Conservation (phyloP, 2,329 filamentous ascomycete genomes). For the Talaromyces amestolkiae region DNA sequence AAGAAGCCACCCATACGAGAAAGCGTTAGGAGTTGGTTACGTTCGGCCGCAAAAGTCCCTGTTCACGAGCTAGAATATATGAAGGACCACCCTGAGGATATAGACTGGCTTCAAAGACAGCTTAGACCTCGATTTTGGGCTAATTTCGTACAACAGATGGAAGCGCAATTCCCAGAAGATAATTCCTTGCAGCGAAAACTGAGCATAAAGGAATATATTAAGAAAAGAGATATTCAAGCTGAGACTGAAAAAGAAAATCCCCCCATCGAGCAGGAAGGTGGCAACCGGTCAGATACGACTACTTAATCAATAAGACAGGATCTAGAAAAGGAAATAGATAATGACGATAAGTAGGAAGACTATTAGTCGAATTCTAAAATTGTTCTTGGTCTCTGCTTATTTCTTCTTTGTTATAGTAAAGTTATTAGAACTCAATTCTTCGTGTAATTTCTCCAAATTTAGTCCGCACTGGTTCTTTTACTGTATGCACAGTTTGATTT, state of each 20-base stretch:
- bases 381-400: no score
- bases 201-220: neutral
- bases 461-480: no score
- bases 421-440: no score
- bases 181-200: neutral
- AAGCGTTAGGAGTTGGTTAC: slow-evolving; percentile 1
- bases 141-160: slow-evolving; percentile 16
- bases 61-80: slow-evolving; percentile 15
- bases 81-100: slow-evolving; percentile 18
- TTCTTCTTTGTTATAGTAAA: no score
- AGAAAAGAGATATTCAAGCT: neutral
- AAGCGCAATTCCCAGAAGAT: slow-evolving; percentile 4
- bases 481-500: no score
- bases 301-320: neutral
- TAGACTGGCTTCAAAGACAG: slow-evolving; percentile 16
- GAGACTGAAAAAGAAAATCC: neutral
- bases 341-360: no score
- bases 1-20: neutral
- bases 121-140: slow-evolving; percentile 18
- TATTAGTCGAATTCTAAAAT: no score
- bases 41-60: neutral
- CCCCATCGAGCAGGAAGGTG: neutral
- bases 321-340: neutral
- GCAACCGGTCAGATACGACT: neutral
- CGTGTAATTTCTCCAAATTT: no score